Evolutionary conservation across 1,284 basidiomycete species (phyloP).

Genomic region (Austroboletus novae-zelandiae): DNA sequence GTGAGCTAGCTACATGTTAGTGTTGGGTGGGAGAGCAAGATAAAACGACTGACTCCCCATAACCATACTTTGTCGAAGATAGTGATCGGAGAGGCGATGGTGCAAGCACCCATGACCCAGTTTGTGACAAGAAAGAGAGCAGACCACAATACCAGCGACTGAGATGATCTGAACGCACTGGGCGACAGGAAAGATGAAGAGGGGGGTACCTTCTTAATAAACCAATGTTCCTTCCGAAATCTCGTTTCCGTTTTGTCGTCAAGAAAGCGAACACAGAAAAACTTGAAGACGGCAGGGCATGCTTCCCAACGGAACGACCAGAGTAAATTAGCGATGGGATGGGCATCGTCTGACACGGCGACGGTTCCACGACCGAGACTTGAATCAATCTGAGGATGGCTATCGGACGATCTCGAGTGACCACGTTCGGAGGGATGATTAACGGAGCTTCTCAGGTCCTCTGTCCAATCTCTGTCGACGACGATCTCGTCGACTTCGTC

Average conservation of each 20-base stretch:
- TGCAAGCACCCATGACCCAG: slow-evolving; percentile 62
- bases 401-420: slow-evolving; percentile 45
- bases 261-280: slow-evolving; percentile 57
- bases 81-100: slow-evolving; percentile 46
- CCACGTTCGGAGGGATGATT: slow-evolving; percentile 49
- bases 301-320: slow-evolving; percentile 40
- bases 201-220: slow-evolving; percentile 41
- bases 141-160: slow-evolving; percentile 63
- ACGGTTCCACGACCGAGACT: slow-evolving; percentile 36
- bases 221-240: slow-evolving; percentile 55
- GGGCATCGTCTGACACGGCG: slow-evolving; percentile 30
- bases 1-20: slow-evolving; percentile 41
- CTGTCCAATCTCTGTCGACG: slow-evolving; percentile 68
- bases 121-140: slow-evolving; percentile 65
- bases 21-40: slow-evolving; percentile 27
- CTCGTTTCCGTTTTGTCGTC: slow-evolving; percentile 59
- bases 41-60: slow-evolving; percentile 47
- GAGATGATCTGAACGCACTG: not conserved
- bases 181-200: not conserved
- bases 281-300: slow-evolving; percentile 41
- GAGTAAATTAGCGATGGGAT: slow-evolving; percentile 27
- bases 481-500: slow-evolving; percentile 62
- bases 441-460: slow-evolving; percentile 50
- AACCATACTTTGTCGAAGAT: slow-evolving; percentile 59
- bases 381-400: slow-evolving; percentile 33